Evolutionary conservation across 108 stramenopile species (phyloP), one percentile per base, ranked within the genome.

Genomic region (Nitzschia sp.): DNA sequence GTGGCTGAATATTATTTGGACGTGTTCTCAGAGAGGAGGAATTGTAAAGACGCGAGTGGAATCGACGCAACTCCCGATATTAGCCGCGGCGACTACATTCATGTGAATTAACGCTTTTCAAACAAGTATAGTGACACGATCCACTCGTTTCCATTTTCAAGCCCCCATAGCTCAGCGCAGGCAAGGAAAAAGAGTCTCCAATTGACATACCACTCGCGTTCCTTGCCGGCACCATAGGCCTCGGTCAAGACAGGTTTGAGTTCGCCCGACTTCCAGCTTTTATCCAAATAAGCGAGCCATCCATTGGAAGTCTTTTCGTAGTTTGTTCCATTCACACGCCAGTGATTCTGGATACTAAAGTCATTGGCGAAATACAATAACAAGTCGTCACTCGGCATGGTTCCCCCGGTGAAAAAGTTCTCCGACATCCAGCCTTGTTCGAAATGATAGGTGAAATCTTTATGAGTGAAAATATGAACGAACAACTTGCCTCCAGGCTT

Each of bases 181-280:
- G 94, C 95, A 72, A 99, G 73, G 74, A 95, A 99, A 77, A 99
- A 99, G 28, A 97, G 67, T 53, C 98, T 79, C 98, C 98, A 99
- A 57, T 95, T 88, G 48, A 97, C 86, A 70, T 88, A 89, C 93
- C 90, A 91, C 27, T 83, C 77, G 17, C 66, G 32, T 60, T 88
- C 94, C 29, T 89, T 88, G 9, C 88, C 95, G n/a, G 55, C 64
- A 1, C 96, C 93, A 67, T 95, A 97, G 30, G 88, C 87, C 46
- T 93, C 72, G 28, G 64, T 73, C 32, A 96, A 76, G 33, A 93
- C 72, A 0, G 76, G 76, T 29, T 82, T 42, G 27, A 97, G 69
- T 35, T 83, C 70, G 6, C 81, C 82, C 30, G 68, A 90, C 60
- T 76, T 82, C 87, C 87, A 92, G 76, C 89, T 82, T 53, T 68